These are phyloP conservation scores for Hypoxylon rickii DNA, from an alignment of 495 filamentous ascomycete species.

Conservation along the genomic window DNA sequence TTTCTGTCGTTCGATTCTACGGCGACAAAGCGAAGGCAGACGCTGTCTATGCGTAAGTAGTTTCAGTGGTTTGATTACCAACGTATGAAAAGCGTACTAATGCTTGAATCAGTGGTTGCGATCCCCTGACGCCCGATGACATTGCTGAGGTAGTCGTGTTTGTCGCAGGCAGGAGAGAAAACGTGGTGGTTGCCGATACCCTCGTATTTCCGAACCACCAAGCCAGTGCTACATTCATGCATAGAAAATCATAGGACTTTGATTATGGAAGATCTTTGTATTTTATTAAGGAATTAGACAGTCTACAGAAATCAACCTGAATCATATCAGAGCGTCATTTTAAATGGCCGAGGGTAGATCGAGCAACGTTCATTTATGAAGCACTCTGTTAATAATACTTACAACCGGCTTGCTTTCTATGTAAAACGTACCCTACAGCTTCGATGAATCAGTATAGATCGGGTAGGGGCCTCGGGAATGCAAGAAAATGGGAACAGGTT, in stretches of 20 bases:
- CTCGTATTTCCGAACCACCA: constrained; percentile 86
- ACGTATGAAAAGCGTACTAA: too few species aligned
- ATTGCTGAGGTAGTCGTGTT: constrained; percentile 96
- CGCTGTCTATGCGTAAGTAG: constrained; percentile 85
- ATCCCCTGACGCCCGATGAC: constrained; percentile 93
- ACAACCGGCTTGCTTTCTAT: too few species aligned
- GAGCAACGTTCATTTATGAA: too few species aligned
- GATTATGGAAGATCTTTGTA: background rate
- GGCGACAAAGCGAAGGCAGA: constrained; percentile 95
- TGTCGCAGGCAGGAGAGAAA: constrained; percentile 83
- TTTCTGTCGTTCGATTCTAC: constrained; percentile 89
- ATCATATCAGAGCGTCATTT: too few species aligned
- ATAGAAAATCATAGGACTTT: constrained; percentile 35
- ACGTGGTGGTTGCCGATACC: constrained; percentile 93
- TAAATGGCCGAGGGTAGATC: too few species aligned
- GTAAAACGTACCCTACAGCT: background rate
- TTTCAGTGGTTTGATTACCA: background rate
- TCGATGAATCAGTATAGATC: constrained; percentile 9
- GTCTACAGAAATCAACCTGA: background rate
- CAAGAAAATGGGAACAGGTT: constrained; percentile 10
- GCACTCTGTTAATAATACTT: too few species aligned
- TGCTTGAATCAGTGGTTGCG: constrained; percentile 64
- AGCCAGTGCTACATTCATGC: constrained; percentile 44
- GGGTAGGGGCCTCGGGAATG: background rate
- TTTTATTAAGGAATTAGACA: constrained; percentile 6